Evolutionary conservation across 176 grass and related monocot genomes (phyloP).

Genomic region (Eragrostis curvula): DNA sequence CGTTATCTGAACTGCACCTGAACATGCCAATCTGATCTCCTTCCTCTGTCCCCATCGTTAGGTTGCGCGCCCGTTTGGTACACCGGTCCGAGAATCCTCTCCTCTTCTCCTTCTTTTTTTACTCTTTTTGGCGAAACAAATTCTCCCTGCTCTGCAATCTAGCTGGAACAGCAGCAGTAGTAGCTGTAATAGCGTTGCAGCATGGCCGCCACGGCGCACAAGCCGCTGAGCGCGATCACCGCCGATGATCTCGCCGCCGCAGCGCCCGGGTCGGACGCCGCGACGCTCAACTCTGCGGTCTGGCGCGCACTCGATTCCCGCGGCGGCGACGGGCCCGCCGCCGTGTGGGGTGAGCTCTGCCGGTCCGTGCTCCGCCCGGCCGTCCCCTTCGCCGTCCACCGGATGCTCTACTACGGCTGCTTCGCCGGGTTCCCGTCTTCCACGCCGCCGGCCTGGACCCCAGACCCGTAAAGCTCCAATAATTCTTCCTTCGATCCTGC

Average conservation of each 20-base stretch:
- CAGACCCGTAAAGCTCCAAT: constrained; percentile 52
- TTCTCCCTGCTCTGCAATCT: not conserved
- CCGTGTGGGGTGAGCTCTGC: constrained; percentile 72
- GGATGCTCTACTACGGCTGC: constrained; percentile 97
- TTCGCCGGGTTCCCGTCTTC: constrained; percentile 55
- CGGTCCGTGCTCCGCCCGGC: constrained; percentile 43
- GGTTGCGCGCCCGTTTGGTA: constrained; percentile 35
- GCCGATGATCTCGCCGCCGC: constrained; percentile 64
- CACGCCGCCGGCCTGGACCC: constrained; percentile 83
- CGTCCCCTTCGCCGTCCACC: constrained; percentile 83
- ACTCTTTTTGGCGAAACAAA: not conserved
- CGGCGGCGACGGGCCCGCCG: constrained; percentile 28
- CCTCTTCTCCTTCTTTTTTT: not conserved
- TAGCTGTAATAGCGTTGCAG: not conserved
- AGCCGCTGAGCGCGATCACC: constrained; percentile 61
- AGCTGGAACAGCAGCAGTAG: not conserved
- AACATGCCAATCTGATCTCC: not conserved
- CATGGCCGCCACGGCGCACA: constrained; percentile 52
- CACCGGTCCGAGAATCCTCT: constrained; percentile 17
- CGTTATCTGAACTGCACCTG: not conserved
- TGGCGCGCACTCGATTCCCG: constrained; percentile 34
- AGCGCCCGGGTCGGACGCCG: constrained; percentile 49
- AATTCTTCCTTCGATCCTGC: no score
- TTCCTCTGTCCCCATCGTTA: not conserved
- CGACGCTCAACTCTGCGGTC: constrained; percentile 48